phyloP scores from a whole-genome alignment of 164 flowering plant species.

The Nelumbo lutea region DNA sequence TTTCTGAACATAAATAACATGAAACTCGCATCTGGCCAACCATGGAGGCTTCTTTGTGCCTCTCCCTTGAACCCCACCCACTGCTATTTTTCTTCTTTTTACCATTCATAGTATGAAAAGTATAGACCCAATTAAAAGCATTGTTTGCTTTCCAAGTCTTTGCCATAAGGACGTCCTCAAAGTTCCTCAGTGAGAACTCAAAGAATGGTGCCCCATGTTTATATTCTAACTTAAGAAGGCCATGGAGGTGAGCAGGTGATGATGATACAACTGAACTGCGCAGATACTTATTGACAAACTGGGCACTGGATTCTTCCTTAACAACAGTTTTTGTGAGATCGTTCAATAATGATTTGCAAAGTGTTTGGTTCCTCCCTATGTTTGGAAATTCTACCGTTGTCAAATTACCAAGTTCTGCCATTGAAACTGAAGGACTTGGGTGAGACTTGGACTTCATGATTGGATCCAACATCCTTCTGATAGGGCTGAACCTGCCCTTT shows the following conservation, averaged over 20 bases:
- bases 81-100: slow-evolving; percentile 46
- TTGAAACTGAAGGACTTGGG: slow-evolving; percentile 32
- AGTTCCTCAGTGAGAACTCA: slow-evolving; percentile 53
- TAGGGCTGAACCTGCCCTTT: slow-evolving; percentile 40
- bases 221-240: slow-evolving; percentile 50
- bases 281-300: slow-evolving; percentile 20
- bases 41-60: slow-evolving; percentile 45
- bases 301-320: slow-evolving; percentile 19
- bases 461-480: slow-evolving; percentile 64
- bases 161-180: slow-evolving; percentile 60
- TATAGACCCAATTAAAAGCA: slow-evolving; percentile 70
- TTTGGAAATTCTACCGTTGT: slow-evolving; percentile 11
- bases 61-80: slow-evolving; percentile 45
- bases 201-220: slow-evolving; percentile 62
- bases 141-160: slow-evolving; percentile 59
- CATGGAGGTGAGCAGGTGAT: slow-evolving; percentile 77
- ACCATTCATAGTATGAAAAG: slow-evolving; percentile 57
- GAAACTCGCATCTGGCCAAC: slow-evolving; percentile 90
- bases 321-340: slow-evolving; percentile 36
- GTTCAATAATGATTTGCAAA: slow-evolving; percentile 39
- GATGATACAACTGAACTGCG: slow-evolving; percentile 17
- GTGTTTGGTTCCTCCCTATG: slow-evolving; percentile 21
- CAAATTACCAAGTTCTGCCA: slow-evolving; percentile 13
- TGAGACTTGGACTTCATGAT: slow-evolving; percentile 67
- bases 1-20: slow-evolving; percentile 54